Evolutionary conservation across 2,329 filamentous ascomycete genomes (phyloP).

Genomic region (Arthrobotrys pseudoclavata): DNA sequence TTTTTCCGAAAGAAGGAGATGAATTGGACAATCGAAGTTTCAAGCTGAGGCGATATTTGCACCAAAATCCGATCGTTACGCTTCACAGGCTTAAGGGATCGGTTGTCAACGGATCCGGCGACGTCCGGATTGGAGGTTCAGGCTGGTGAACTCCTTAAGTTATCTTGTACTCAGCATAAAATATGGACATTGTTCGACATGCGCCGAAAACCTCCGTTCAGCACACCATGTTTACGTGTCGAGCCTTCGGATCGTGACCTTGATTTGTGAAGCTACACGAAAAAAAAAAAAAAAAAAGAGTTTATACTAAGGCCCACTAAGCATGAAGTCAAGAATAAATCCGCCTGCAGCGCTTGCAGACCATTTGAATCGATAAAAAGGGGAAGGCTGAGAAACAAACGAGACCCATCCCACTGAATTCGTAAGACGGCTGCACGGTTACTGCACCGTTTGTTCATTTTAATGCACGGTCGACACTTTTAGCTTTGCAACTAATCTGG

Average conservation of each 20-base stretch:
- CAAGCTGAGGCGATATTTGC: constrained; percentile 10
- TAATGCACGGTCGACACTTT: constrained; percentile 20
- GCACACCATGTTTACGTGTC: constrained; percentile 14
- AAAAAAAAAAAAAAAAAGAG: constrained; percentile 9
- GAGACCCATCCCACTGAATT: constrained; percentile 25
- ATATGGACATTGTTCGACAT: constrained; percentile 6
- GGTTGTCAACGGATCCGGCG: constrained; percentile 36
- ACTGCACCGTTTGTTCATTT: constrained; percentile 43
- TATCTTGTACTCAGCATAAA: neutral
- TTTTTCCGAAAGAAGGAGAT: constrained; percentile 35
- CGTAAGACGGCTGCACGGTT: constrained; percentile 47
- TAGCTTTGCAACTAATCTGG: constrained; percentile 27
- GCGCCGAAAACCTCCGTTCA: constrained; percentile 16
- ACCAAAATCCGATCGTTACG: constrained; percentile 20
- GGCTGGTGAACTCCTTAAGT: neutral
- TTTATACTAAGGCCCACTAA: constrained; percentile 1
- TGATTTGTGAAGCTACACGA: neutral
- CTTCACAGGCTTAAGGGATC: constrained; percentile 26
- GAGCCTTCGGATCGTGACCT: constrained; percentile 20
- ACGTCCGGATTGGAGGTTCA: constrained; percentile 23
- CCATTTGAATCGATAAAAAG: constrained; percentile 44
- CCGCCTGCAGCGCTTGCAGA: constrained; percentile 39
- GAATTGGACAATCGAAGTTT: constrained; percentile 21
- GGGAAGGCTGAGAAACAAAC: constrained; percentile 41
- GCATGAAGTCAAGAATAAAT: constrained; percentile 14